Percentiles rank a stretch among this genome's conserved stretches.
phyloP scores from a whole-genome alignment of 257 asterid genomes.

The Rubia yunnanensis region DNA sequence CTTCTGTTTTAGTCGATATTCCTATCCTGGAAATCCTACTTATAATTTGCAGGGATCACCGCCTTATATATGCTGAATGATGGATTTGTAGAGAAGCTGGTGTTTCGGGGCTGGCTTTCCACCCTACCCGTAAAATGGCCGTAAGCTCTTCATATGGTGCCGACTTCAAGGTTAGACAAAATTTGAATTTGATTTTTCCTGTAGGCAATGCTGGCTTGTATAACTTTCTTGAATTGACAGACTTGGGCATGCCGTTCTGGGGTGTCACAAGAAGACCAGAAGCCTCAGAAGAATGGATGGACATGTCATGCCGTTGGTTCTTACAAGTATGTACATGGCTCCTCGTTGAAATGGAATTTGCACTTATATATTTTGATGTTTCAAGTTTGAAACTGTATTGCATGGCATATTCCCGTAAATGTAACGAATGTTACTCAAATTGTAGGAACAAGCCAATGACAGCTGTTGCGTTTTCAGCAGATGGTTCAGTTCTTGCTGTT shows the following conservation, averaged over 20 bases:
- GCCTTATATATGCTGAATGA: constrained; percentile 14
- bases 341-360: not conserved
- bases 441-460: constrained; percentile 85
- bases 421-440: constrained; percentile 5
- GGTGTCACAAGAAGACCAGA: constrained; percentile 28
- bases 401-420: not conserved
- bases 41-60: not conserved
- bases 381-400: not conserved
- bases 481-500: constrained; percentile 90
- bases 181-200: constrained; percentile 8
- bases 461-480: constrained; percentile 73
- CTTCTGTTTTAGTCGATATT: not conserved
- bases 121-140: constrained; percentile 65
- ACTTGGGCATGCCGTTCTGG: constrained; percentile 54
- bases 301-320: constrained; percentile 95
- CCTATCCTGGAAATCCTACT: not conserved
- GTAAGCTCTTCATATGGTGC: constrained; percentile 79
- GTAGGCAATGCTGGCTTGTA: constrained; percentile 4
- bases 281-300: constrained; percentile 59
- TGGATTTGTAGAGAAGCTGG: constrained; percentile 48
- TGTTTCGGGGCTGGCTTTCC: constrained; percentile 69
- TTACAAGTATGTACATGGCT: constrained; percentile 56
- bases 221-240: constrained; percentile 32
- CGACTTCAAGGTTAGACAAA: constrained; percentile 68
- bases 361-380: not conserved